A percentile compares a stretch with the other conserved stretches of the same genome.
These are phyloP conservation scores for Endocarpon pusillum DNA, from an alignment of 495 filamentous ascomycete genomes.

Conservation along the genomic window DNA sequence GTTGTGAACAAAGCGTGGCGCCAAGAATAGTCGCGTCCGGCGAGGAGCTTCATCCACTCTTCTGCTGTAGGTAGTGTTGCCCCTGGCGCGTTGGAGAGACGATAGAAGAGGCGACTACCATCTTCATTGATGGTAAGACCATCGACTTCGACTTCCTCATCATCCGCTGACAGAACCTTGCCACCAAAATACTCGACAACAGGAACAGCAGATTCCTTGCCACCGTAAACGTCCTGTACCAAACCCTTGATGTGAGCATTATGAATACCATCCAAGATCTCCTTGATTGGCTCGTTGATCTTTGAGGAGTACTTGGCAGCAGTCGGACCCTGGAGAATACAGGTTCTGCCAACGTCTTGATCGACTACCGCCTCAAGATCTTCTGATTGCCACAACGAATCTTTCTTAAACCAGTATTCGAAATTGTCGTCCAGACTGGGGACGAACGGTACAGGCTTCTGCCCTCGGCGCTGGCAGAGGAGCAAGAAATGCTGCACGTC, in stretches of 20 bases:
- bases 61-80: slow-evolving; percentile 58
- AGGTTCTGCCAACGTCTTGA: slow-evolving; percentile 86
- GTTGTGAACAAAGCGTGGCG: slow-evolving; percentile 93
- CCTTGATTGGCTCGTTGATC: slow-evolving; percentile 82
- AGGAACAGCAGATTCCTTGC: slow-evolving; percentile 57
- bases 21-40: slow-evolving; percentile 76
- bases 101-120: slow-evolving; percentile 57
- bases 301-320: slow-evolving; percentile 77
- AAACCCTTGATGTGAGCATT: slow-evolving; percentile 65
- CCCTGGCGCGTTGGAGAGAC: slow-evolving; percentile 53
- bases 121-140: slow-evolving; percentile 66
- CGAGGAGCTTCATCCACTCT: slow-evolving; percentile 73
- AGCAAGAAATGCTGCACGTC: slow-evolving; percentile 92
- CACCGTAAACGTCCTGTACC: slow-evolving; percentile 61
- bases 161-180: slow-evolving; percentile 36
- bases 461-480: slow-evolving; percentile 79
- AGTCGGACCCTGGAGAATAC: slow-evolving; percentile 91
- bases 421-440: slow-evolving; percentile 87
- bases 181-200: slow-evolving; percentile 91
- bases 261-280: slow-evolving; percentile 84
- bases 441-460: slow-evolving; percentile 95
- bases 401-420: slow-evolving; percentile 99
- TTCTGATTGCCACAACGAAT: slow-evolving; percentile 98
- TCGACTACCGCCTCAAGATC: slow-evolving; percentile 88
- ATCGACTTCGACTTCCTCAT: slow-evolving; percentile 48